Conservation (phyloP, 257 asterid species). For the Lycium ferocissimum region DNA sequence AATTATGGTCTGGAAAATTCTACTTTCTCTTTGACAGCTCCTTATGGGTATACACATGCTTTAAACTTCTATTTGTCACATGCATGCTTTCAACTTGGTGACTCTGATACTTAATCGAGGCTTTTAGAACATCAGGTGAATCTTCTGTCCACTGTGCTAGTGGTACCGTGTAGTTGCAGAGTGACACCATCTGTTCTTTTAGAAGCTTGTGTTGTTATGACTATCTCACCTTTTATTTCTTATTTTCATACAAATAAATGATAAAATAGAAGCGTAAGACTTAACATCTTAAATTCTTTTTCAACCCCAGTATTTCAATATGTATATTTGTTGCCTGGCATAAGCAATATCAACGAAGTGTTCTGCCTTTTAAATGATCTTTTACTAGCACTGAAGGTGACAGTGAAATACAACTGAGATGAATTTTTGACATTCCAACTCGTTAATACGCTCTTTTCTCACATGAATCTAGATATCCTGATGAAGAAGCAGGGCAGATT, state of each 20-base stretch:
- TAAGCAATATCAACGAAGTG: background rate
- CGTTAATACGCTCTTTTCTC: background rate
- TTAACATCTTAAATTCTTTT: background rate
- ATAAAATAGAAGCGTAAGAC: background rate
- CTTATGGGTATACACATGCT: background rate
- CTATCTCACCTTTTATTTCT: background rate
- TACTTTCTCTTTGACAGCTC: background rate
- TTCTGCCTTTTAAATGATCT: background rate
- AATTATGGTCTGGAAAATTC: background rate
- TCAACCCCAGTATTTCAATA: background rate
- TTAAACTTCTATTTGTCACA: background rate
- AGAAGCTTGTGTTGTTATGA: background rate
- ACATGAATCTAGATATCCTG: constrained; percentile 69
- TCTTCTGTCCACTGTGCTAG: background rate
- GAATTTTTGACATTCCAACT: background rate
- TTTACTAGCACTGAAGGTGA: background rate
- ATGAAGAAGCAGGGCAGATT: constrained; percentile 94
- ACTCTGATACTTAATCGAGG: background rate
- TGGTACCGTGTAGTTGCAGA: background rate
- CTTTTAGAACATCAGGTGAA: constrained; percentile 8
- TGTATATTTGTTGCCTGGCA: background rate
- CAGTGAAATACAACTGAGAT: background rate
- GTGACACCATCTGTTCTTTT: background rate
- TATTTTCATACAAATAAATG: background rate
- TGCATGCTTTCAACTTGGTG: background rate